These are phyloP conservation scores for Psilocybe subaeruginosa DNA, from an alignment of 768 basidiomycete genomes.

Conservation along the genomic window DNA sequence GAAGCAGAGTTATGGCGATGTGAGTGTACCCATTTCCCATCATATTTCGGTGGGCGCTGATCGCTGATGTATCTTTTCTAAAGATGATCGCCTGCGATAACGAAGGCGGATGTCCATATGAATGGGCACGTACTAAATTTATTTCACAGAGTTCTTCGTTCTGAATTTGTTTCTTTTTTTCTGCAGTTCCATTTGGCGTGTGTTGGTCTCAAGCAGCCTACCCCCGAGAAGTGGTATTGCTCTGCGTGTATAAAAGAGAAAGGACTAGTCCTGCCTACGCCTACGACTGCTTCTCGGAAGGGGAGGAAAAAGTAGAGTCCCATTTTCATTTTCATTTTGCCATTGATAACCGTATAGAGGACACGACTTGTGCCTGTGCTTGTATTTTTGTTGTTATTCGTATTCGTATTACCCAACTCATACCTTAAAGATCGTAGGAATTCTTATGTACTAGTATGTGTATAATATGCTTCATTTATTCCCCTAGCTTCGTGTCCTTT, in stretches of 20 bases:
- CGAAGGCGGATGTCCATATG: conserved; percentile 61
- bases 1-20: conserved; percentile 54
- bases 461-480: not conserved
- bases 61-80: not conserved
- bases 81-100: conserved; percentile 80
- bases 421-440: not conserved
- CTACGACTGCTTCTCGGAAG: conserved; percentile 13
- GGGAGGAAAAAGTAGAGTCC: conserved; percentile 22
- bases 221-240: conserved; percentile 34
- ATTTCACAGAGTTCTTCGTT: not conserved
- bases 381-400: not conserved
- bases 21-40: conserved; percentile 23
- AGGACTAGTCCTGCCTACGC: not conserved
- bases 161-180: not conserved
- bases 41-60: too few relatives aligned
- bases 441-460: not conserved
- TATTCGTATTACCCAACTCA: not conserved
- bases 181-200: conserved; percentile 64
- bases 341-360: not conserved
- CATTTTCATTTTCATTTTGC: not conserved
- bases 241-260: conserved; percentile 12
- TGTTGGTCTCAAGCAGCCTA: conserved; percentile 54
- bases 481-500: not conserved
- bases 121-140: conserved; percentile 56
- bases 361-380: not conserved